Base-by-base conservation (phyloP, 805 yeast genomes). In the Yamadazyma akitaensis region DNA sequence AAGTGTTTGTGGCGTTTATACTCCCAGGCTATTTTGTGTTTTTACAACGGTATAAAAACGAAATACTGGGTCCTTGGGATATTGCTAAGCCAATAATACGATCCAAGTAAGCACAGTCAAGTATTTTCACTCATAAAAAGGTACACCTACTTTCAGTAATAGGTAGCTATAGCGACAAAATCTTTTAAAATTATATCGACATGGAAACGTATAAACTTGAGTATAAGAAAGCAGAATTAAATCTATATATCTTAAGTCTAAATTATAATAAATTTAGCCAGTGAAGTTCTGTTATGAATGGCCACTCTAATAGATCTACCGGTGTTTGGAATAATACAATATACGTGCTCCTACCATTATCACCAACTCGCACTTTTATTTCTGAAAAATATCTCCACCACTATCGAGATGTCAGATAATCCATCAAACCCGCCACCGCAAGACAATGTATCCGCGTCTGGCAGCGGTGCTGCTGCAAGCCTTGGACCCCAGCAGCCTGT, bases 51-150 rank as follows among this genome's bases (percentile, higher is more conserved):
- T 88, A 88, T 61, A 88, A 88, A 63, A 87, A 82, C 60, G 96
- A 88, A 62, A 69, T 88, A 43, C 91, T 86, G 62, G 96, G 96
- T 0, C 96, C 96, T 0, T 88, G 96, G 96, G 96, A 88, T 61
- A 81, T 85, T 1, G 96, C 96, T 5, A 81, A 78, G 58, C 96
- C 96, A 1, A 36, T 42, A 2, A 41, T 46, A 9, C 39, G 39
- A 19, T 36, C 44, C 5, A 26, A 28, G 9, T 28, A 28, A 13
- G 5, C 3, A 11, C 10, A 13, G 10, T 3, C 9, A 13, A 3
- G n/a, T 13, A 8, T 13, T 11, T 28, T 28, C 32, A 28, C 12
- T 28, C 5, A 13, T 13, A 9, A 28, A 28, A 28, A 9, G 32
- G 12, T 28, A 28, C 32, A 28, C 5, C 5, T 4, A 11, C n/a